Conservation (phyloP, 441 rosid genomes). For the Codiaeum variegatum region DNA sequence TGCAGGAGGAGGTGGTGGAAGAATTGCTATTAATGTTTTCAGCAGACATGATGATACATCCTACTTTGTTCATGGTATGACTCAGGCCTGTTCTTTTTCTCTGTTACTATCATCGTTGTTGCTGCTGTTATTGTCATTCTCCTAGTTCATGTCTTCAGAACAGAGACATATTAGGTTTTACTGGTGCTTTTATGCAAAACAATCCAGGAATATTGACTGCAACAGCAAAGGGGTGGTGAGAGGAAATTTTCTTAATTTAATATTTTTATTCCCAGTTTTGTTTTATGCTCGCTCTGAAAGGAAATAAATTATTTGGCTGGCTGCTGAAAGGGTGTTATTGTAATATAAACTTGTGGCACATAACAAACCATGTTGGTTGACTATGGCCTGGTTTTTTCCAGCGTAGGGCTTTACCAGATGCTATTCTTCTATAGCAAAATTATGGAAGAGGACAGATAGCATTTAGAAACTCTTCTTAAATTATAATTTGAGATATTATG, state of each 20-base stretch:
- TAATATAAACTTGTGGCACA: neutral
- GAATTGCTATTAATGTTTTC: slow-evolving; percentile 64
- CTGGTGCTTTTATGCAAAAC: neutral
- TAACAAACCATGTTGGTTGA: neutral
- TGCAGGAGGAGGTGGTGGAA: slow-evolving; percentile 84
- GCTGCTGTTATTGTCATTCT: neutral
- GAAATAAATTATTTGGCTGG: neutral
- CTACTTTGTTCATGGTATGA: slow-evolving; percentile 55
- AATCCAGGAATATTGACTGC: neutral
- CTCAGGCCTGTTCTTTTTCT: slow-evolving; percentile 1
- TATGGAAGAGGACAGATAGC: neutral
- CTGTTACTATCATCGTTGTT: neutral
- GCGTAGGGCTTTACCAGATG: neutral
- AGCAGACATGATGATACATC: slow-evolving; percentile 58
- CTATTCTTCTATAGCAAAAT: neutral
- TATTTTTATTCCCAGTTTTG: too few relatives aligned
- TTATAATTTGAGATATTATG: neutral
- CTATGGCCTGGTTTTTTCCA: neutral
- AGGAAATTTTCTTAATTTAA: neutral
- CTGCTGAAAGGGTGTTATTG: neutral
- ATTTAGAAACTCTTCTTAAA: neutral
- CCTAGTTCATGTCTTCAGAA: neutral
- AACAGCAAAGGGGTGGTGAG: neutral
- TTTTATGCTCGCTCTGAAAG: neutral
- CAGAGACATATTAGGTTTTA: neutral